Conservation (phyloP, 306 rosid species). For the Trichosanthes cucumerina region DNA sequence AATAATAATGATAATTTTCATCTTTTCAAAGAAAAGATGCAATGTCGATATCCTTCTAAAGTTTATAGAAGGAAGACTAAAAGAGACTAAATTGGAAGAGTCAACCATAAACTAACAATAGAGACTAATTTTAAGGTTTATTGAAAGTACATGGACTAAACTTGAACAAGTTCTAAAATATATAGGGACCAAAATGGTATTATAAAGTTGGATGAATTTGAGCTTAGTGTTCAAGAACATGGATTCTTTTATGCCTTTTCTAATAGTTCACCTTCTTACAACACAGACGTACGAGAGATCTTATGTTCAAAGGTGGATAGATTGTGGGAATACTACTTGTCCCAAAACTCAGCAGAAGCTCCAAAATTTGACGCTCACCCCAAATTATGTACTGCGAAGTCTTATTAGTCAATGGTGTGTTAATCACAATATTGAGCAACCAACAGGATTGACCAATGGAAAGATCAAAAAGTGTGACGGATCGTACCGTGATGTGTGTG, state of each 20-base stretch:
- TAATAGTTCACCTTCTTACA: background rate
- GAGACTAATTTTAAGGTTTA: too few species aligned
- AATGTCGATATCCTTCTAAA: too few species aligned
- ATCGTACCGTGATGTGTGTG: conserved; percentile 72
- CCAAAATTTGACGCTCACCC: conserved; percentile 66
- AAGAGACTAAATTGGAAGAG: too few species aligned
- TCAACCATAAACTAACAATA: too few species aligned
- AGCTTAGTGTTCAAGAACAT: background rate
- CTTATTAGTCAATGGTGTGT: conserved; percentile 82
- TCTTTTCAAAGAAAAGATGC: too few species aligned
- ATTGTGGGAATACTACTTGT: conserved; percentile 76
- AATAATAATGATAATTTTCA: too few species aligned
- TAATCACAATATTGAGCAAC: conserved; percentile 71
- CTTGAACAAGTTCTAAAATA: too few species aligned
- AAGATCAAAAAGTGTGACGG: conserved; percentile 82
- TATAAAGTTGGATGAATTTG: background rate
- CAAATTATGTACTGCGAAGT: conserved; percentile 87
- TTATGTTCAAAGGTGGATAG: conserved; percentile 94
- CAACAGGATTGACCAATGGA: conserved; percentile 73
- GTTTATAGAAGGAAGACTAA: too few species aligned
- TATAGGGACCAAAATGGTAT: too few species aligned
- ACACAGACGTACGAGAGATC: conserved; percentile 90
- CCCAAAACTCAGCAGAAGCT: conserved; percentile 99
- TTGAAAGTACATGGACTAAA: too few species aligned
- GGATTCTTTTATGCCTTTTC: background rate